These are phyloP conservation scores for Dimocarpus longan DNA, from an alignment of 345 rosid species.

Conservation along the genomic window DNA sequence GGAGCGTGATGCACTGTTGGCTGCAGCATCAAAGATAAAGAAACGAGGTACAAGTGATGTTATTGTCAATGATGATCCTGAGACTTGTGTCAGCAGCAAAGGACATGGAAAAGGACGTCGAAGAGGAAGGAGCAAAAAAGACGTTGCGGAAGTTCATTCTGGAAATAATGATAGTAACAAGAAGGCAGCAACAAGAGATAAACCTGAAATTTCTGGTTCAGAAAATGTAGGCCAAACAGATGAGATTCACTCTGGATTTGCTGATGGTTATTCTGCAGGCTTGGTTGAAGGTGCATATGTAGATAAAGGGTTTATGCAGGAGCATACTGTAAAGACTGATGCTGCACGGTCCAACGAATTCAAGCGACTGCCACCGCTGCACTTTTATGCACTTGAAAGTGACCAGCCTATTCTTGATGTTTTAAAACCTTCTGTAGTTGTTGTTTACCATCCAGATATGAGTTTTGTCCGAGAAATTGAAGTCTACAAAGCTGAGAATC, in stretches of 20 bases:
- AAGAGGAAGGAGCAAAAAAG: slow-evolving; percentile 45
- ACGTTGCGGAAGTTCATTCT: slow-evolving; percentile 29
- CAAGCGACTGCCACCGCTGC: slow-evolving; percentile 67
- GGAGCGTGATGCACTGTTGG: slow-evolving; percentile 75
- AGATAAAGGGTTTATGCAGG: slow-evolving; percentile 26
- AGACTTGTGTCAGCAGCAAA: slow-evolving; percentile 38
- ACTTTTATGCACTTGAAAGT: slow-evolving; percentile 83
- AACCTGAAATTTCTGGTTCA: slow-evolving; percentile 39
- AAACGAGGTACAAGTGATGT: slow-evolving; percentile 44
- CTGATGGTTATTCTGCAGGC: slow-evolving; percentile 28
- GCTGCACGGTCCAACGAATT: slow-evolving; percentile 11
- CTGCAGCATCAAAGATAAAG: slow-evolving; percentile 73
- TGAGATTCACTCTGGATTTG: slow-evolving; percentile 33
- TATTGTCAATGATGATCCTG: slow-evolving; percentile 38
- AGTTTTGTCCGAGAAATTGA: slow-evolving; percentile 89
- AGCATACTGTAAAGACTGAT: slow-evolving; percentile 28
- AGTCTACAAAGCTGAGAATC: slow-evolving; percentile 93
- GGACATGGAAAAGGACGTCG: slow-evolving; percentile 47
- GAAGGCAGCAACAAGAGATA: slow-evolving; percentile 27
- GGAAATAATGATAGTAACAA: slow-evolving; percentile 26
- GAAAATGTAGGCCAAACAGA: slow-evolving; percentile 40
- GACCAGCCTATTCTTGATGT: slow-evolving; percentile 78
- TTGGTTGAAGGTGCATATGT: slow-evolving; percentile 13
- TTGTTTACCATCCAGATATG: slow-evolving; percentile 93
- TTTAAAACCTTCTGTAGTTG: slow-evolving; percentile 73